Evolutionary conservation across 2,329 filamentous ascomycete species (phyloP).

Genomic region (Cercospora sp.): DNA sequence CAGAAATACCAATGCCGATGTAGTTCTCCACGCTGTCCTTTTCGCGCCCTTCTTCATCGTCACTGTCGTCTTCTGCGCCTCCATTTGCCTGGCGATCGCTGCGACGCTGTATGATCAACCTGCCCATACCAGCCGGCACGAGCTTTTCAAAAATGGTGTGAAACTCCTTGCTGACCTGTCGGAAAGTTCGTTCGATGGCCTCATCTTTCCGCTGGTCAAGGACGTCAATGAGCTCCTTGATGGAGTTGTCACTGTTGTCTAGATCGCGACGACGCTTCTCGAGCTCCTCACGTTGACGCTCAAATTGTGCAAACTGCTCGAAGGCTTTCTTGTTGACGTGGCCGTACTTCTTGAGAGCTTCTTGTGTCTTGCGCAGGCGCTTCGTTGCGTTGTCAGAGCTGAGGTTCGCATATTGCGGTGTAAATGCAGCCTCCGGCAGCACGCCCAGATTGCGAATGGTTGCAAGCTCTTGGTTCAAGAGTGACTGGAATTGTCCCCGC

Average conservation of each 20-base stretch:
- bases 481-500: conserved; percentile 74
- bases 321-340: conserved; percentile 99
- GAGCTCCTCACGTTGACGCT: conserved; percentile 82
- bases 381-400: conserved; percentile 67
- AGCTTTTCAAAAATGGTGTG: conserved; percentile 90
- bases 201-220: conserved; percentile 96
- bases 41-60: conserved; percentile 58
- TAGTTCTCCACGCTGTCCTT: conserved; percentile 78
- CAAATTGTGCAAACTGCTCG: conserved; percentile 98
- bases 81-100: conserved; percentile 65
- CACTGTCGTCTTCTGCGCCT: conserved; percentile 55
- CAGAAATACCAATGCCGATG: conserved; percentile 90
- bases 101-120: conserved; percentile 88
- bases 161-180: conserved; percentile 94
- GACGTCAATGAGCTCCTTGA: conserved; percentile 87
- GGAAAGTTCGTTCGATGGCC: conserved; percentile 97
- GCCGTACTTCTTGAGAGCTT: conserved; percentile 91
- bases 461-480: conserved; percentile 77
- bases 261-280: conserved; percentile 83
- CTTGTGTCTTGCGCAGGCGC: conserved; percentile 85
- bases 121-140: conserved; percentile 87
- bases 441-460: conserved; percentile 93
- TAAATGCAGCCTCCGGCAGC: conserved; percentile 88
- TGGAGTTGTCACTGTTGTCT: conserved; percentile 80
- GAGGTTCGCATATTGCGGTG: conserved; percentile 77